Base-by-base conservation (phyloP, 2,329 filamentous ascomycete species). In the Cadophora sp. region DNA sequence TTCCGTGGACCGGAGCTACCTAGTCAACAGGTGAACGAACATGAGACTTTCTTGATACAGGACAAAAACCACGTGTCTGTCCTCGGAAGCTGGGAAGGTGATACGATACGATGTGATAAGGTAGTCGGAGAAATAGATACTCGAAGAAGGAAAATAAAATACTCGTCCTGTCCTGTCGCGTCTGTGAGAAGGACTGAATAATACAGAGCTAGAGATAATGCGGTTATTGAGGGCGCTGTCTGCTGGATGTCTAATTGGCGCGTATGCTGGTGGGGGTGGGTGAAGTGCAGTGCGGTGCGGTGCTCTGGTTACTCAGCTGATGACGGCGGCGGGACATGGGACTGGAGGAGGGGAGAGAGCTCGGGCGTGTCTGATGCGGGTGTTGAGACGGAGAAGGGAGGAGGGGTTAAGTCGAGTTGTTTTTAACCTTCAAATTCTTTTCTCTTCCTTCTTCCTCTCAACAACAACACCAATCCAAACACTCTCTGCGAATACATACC, bases 291-390 rank as follows among this genome's bases (percentile, higher is more conserved):
- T n/a, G n/a, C n/a, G n/a, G n/a, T n/a, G n/a, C n/a, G n/a, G n/a
- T n/a, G 27, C 27, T 30, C 27, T 36, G 53, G 48, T 58, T 41
- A 58, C 16, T 41, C 53, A 58, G 53, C 53, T 58, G 51, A 62
- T 61, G 55, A 64, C 47, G 61, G 39, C 30, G 59, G 33, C 33
- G 30, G 30, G 51, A 22, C 16, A 13, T 14, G 39, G 3, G 39
- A 13, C 4, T 43, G 13, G 39, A n/a, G 43, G 43, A n/a, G 43
- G n/a, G n/a, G 45, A 6, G 7, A 22, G 45, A 48, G 45, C 45
- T 48, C 24, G 45, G 45, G 45, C 20, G 45, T 20, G 33, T 39
- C 16, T 4, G 51, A 13, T n/a, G 18, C 18, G 30, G 30, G 51
- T 39, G 51, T 56, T 56, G 51, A 56, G 53, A 39, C 30, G 30